Conservation (phyloP, 371 early-diverging fungal species). For the Thermomucor indicae-seudaticae region DNA sequence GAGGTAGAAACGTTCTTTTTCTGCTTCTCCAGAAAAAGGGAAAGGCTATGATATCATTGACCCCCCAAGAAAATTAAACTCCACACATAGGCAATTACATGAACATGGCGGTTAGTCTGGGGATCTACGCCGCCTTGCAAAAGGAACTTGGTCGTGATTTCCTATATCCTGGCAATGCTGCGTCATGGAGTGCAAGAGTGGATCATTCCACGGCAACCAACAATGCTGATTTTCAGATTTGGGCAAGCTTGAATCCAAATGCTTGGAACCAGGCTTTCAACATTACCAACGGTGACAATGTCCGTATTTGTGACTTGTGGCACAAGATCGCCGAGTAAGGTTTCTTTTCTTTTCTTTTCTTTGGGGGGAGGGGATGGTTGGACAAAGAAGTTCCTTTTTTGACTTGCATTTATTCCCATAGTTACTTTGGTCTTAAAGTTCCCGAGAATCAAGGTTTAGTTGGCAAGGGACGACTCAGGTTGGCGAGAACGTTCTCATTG, state of each 20-base stretch:
- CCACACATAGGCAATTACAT: slow-evolving; percentile 7
- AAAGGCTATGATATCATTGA: not conserved
- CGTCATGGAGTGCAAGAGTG: not conserved
- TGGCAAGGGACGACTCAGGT: too few species aligned
- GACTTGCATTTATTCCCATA: not conserved
- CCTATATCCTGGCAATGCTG: slow-evolving; percentile 4
- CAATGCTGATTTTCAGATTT: slow-evolving; percentile 12
- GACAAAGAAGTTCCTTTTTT: not conserved
- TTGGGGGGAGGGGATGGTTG: too few species aligned
- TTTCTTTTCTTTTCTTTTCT: too few species aligned
- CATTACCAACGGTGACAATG: not conserved
- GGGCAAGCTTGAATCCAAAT: not conserved
- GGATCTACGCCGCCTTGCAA: slow-evolving; percentile 8
- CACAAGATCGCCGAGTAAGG: slow-evolving; percentile 13
- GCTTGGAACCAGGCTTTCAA: slow-evolving; percentile 6
- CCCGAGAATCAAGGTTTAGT: too few species aligned
- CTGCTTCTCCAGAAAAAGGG: too few species aligned
- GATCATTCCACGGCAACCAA: slow-evolving; percentile 9
- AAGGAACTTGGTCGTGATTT: slow-evolving; percentile 5
- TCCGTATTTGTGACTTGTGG: slow-evolving; percentile 4
- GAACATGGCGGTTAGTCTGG: slow-evolving; percentile 7
- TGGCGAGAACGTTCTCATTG: not conserved
- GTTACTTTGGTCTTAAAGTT: slow-evolving; percentile 8
- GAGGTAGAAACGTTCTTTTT: too few species aligned
- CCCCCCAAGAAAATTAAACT: not conserved